Percentiles rank a stretch among this genome's conserved stretches.
phyloP scores from a whole-genome alignment of 2,329 filamentous ascomycete genomes.

The Aspergillus pseudotamarii region DNA sequence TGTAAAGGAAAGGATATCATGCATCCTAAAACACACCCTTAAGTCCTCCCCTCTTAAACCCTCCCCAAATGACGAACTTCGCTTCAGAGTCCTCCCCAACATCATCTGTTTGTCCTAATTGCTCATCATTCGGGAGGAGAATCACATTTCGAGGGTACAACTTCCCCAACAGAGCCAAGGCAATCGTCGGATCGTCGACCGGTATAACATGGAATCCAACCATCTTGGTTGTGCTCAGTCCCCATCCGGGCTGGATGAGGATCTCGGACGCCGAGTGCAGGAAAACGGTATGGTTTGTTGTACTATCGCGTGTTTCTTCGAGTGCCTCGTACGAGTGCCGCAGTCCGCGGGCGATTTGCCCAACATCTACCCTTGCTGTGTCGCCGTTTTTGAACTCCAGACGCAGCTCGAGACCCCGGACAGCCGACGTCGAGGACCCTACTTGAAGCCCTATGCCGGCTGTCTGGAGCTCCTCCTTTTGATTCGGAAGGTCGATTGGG shows the following conservation, averaged over 20 bases:
- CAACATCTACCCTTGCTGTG: background rate
- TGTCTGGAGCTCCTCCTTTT: background rate
- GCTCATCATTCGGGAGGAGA: constrained; percentile 13
- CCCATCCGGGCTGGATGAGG: background rate
- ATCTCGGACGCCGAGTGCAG: constrained; percentile 4
- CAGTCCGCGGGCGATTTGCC: background rate
- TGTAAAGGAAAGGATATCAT: too few relatives aligned
- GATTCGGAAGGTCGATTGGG: background rate
- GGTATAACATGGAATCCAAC: constrained; percentile 26
- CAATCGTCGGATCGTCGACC: constrained; percentile 10
- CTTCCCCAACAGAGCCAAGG: constrained; percentile 24
- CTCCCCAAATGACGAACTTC: constrained; percentile 27
- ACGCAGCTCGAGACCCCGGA: background rate
- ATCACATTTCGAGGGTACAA: constrained; percentile 29
- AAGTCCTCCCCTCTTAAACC: constrained; percentile 12
- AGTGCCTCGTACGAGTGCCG: background rate
- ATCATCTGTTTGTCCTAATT: constrained; percentile 7
- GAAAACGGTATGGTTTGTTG: background rate
- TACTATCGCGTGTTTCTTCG: background rate
- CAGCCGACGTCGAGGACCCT: background rate
- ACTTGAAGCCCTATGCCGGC: background rate
- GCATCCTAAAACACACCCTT: constrained; percentile 1
- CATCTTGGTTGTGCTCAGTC: constrained; percentile 11
- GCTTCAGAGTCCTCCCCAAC: constrained; percentile 23
- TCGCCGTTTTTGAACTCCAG: background rate